A percentile compares a stretch with the other conserved stretches of the same genome.
Conservation (phyloP, 2,329 filamentous ascomycete genomes). For the Grosmannia clavigera region DNA sequence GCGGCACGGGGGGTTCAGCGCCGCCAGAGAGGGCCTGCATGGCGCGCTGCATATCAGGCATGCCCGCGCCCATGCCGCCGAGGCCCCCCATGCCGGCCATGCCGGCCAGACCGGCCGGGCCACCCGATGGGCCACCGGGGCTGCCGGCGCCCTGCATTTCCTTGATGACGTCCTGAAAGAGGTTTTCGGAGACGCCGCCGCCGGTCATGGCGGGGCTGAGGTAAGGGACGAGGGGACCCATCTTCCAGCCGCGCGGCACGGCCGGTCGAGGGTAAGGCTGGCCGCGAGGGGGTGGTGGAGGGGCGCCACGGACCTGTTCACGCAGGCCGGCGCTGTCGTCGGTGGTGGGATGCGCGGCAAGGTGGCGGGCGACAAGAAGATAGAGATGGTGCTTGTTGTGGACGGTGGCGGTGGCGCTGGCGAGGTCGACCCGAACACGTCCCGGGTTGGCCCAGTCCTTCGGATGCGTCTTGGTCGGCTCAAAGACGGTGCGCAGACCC, state of each 20-base stretch:
- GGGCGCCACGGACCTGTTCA: slow-evolving; percentile 61
- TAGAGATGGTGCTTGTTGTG: slow-evolving; percentile 82
- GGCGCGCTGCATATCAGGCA: slow-evolving; percentile 7
- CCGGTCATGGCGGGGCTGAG: slow-evolving; percentile 84
- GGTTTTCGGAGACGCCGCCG: slow-evolving; percentile 85
- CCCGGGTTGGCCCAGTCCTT: slow-evolving; percentile 98
- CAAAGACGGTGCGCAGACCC: slow-evolving; percentile 63
- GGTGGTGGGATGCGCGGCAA: slow-evolving; percentile 66
- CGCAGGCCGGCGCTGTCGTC: slow-evolving; percentile 55
- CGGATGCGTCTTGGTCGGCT: slow-evolving; percentile 84
- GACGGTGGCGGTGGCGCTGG: slow-evolving; percentile 28
- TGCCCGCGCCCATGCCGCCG: slow-evolving; percentile 31
- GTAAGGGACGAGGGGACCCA: slow-evolving; percentile 70
- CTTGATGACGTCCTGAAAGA: slow-evolving; percentile 93
- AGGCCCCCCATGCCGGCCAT: slow-evolving; percentile 41
- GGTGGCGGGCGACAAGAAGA: slow-evolving; percentile 62
- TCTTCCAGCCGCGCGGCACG: slow-evolving; percentile 83
- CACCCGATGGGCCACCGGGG: slow-evolving; percentile 9
- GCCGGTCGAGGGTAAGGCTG: slow-evolving; percentile 60
- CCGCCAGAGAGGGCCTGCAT: slow-evolving; percentile 12
- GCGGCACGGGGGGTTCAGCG: slow-evolving; percentile 14
- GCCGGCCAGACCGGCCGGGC: slow-evolving; percentile 18
- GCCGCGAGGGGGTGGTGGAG: slow-evolving; percentile 47
- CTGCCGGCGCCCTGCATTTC: slow-evolving; percentile 54
- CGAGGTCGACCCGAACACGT: slow-evolving; percentile 64